Evolutionary conservation across 208 protist species (phyloP).

Genomic region (Leishmania lainsoni): DNA sequence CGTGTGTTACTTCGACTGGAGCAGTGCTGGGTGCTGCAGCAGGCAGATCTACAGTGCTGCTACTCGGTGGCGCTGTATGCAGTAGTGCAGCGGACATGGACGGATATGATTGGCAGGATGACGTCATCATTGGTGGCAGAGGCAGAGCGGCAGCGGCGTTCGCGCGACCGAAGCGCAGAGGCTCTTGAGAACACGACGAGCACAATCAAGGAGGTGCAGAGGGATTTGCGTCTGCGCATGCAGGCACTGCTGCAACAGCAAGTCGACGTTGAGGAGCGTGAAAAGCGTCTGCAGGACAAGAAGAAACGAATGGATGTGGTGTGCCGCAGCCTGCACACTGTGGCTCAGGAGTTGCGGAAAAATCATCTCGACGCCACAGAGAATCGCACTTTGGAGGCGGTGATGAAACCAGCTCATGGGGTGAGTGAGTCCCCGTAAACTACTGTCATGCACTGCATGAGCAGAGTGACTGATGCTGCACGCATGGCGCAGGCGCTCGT

Average conservation of each 20-base stretch:
- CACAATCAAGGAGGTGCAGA: conserved; percentile 54
- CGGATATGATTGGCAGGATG: background rate
- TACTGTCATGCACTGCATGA: background rate
- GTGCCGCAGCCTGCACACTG: conserved; percentile 36
- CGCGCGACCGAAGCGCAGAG: conserved; percentile 37
- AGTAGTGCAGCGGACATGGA: conserved; percentile 18
- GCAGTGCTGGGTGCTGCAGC: conserved; percentile 21
- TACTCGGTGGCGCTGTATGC: conserved; percentile 24
- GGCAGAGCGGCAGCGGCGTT: conserved; percentile 31
- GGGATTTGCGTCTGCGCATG: conserved; percentile 36
- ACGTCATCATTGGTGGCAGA: conserved; percentile 10
- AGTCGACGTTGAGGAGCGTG: conserved; percentile 15
- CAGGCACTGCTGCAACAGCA: conserved; percentile 27
- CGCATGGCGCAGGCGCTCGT: background rate
- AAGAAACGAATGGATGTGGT: conserved; percentile 22
- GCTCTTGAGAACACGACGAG: conserved; percentile 60
- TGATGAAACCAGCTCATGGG: conserved; percentile 7
- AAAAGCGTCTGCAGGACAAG: conserved; percentile 17
- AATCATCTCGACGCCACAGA: conserved; percentile 13
- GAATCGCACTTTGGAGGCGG: conserved; percentile 2
- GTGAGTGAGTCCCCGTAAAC: conserved; percentile 13
- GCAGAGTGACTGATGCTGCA: background rate
- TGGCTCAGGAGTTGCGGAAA: conserved; percentile 39
- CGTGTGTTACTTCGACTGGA: background rate
- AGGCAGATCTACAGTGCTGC: conserved; percentile 10